phyloP scores from a whole-genome alignment of 2,329 filamentous ascomycete species.

The Didymella arachidicola region DNA sequence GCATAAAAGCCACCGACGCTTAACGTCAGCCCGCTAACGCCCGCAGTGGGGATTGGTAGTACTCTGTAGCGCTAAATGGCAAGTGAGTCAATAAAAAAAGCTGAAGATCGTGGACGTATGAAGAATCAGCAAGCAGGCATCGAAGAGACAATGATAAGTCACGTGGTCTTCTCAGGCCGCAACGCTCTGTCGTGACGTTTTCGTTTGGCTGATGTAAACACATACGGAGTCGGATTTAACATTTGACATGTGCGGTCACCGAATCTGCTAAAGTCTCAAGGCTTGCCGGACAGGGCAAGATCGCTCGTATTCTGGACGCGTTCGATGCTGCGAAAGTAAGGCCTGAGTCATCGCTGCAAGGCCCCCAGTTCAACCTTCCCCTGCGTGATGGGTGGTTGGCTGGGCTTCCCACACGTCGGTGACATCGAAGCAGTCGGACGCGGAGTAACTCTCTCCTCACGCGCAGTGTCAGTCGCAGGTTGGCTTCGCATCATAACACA shows the following conservation, averaged over 20 bases:
- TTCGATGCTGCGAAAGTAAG: neutral
- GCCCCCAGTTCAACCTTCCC: neutral
- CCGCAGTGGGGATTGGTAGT: slow-evolving; percentile 18
- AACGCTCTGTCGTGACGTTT: neutral
- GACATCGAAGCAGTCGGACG: slow-evolving; percentile 1
- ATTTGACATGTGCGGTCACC: slow-evolving; percentile 6
- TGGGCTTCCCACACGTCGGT: neutral
- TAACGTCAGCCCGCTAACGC: slow-evolving; percentile 14
- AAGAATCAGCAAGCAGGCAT: neutral
- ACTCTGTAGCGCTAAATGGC: slow-evolving; percentile 1
- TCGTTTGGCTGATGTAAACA: slow-evolving; percentile 1
- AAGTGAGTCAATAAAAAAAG: slow-evolving; percentile 11
- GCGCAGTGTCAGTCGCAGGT: neutral
- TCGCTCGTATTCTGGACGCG: slow-evolving; percentile 6
- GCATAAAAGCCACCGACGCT: slow-evolving; percentile 12
- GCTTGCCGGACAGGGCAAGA: neutral
- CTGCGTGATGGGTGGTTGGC: neutral
- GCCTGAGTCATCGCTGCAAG: slow-evolving; percentile 15
- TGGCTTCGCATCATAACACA: neutral
- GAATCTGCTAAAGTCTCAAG: slow-evolving; percentile 9
- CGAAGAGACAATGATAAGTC: neutral
- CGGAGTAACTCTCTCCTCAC: neutral
- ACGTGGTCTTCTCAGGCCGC: neutral
- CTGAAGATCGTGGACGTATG: neutral
- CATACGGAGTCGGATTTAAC: slow-evolving; percentile 6